phyloP scores from a whole-genome alignment of 2,329 filamentous ascomycete species.

The Aureobasidium sp. region DNA sequence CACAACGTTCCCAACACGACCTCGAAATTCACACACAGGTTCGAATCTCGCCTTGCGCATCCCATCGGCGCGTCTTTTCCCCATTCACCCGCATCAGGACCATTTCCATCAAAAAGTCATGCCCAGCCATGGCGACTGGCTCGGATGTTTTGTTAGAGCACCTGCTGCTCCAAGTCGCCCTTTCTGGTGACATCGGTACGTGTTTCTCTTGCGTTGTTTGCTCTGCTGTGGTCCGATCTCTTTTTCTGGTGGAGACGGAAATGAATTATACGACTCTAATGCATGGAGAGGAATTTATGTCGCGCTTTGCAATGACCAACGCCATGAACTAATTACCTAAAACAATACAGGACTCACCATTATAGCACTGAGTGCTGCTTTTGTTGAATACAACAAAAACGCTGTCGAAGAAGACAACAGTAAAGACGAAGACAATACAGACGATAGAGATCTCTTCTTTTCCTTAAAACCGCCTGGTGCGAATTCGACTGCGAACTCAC shows the following conservation, averaged over 20 bases:
- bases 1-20: slow-evolving; percentile 1
- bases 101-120: not conserved
- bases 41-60: slow-evolving; percentile 6
- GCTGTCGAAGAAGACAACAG: slow-evolving; percentile 2
- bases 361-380: slow-evolving; percentile 32
- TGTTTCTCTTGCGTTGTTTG: slow-evolving; percentile 15
- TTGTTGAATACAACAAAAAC: slow-evolving; percentile 27
- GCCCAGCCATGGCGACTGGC: slow-evolving; percentile 37
- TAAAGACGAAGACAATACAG: not conserved
- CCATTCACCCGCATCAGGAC: not conserved
- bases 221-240: not conserved
- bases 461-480: slow-evolving; percentile 20
- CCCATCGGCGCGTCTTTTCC: slow-evolving; percentile 5
- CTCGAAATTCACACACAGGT: slow-evolving; percentile 3
- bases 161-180: slow-evolving; percentile 51
- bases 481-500: slow-evolving; percentile 2
- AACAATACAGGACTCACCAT: slow-evolving; percentile 11
- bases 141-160: slow-evolving; percentile 51
- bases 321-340: not conserved
- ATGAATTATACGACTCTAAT: slow-evolving; percentile 1
- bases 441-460: slow-evolving; percentile 22
- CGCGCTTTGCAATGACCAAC: not conserved
- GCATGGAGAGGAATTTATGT: not conserved
- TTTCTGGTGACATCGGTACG: slow-evolving; percentile 51
- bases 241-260: not conserved